These are phyloP conservation scores for Aspergillus brunneoviolaceus DNA, from an alignment of 2,329 filamentous ascomycete species.

Conservation along the genomic window DNA sequence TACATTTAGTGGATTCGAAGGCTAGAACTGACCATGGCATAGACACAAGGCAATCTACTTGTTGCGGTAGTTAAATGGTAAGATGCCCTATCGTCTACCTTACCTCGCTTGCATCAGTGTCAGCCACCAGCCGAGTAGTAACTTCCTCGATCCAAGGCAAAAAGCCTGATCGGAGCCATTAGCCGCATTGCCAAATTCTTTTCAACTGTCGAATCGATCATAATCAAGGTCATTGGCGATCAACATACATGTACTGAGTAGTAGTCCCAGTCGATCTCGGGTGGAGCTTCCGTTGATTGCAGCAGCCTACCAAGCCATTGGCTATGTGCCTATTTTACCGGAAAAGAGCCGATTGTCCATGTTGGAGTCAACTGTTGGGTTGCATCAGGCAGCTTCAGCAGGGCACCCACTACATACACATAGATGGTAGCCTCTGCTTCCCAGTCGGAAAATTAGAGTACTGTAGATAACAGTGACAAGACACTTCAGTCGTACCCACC, in stretches of 20 bases:
- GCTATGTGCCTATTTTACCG: neutral
- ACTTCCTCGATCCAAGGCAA: neutral
- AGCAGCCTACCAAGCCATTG: constrained; percentile 15
- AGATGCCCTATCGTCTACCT: neutral
- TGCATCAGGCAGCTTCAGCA: constrained; percentile 6
- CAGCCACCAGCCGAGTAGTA: neutral
- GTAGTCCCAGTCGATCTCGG: constrained; percentile 15
- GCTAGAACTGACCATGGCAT: no score
- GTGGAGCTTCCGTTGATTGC: constrained; percentile 17
- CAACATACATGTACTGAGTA: neutral
- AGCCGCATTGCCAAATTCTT: neutral
- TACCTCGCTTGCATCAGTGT: neutral
- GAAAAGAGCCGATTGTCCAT: neutral
- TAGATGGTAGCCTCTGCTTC: constrained; percentile 5
- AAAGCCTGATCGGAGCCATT: neutral
- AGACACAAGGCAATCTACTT: no score
- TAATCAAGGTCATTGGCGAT: neutral
- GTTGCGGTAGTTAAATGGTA: no score
- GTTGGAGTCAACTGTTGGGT: neutral
- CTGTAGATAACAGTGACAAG: neutral
- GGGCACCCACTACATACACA: constrained; percentile 11
- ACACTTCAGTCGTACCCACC: neutral
- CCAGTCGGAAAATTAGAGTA: neutral
- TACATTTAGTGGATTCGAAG: neutral
- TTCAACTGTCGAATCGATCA: neutral